Base-by-base conservation (phyloP, 805 yeast species). In the Lipomyces mesembrius region DNA sequence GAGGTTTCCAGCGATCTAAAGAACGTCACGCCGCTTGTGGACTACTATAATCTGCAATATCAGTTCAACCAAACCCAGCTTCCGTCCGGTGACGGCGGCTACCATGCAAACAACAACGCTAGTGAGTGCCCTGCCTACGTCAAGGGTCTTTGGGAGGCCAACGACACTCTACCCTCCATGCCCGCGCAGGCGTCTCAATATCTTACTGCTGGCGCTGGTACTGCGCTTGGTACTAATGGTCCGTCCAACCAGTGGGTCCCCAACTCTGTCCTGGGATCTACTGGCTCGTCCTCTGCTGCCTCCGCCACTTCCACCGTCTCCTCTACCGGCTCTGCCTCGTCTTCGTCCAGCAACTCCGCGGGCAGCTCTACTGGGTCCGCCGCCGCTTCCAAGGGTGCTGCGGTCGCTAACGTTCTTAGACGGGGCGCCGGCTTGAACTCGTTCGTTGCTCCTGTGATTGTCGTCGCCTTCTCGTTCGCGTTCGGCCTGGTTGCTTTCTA, bases 21-120 rank as follows among this genome's bases (percentile, higher is more conserved):
- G 22, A 87, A 90, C 56, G 79, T 84, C 32, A 60, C 68, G 20
- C 39, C 55, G 34, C 77, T 83, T 39, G 79, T 82, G 64, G 98
- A 93, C 79, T 93, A 75, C 76, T 73, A 76, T 70, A 87, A 87
- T 75, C 82, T 89, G 73, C 83, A 90, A 79, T 68, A 74, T 3
- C 85, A 88, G 77, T 87, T 85, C 71, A 77, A 82, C 67, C 75
- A 82, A 52, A 85, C 79, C 65, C 55, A 72, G 27, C 70, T 73
- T 53, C 74, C 77, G 29, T 8, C 61, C 34, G 72, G 72, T 43
- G 63, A 66, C 58, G 71, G 71, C 35, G 69, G 58, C 35, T 69
- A 67, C 65, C 68, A 62, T 32, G 43, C 73, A 57, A 55, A 54
- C 61, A 63, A 64, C 63, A 32, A 59, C 27, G 59, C 65, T 49